Evolutionary conservation across 1,139 yeast species (phyloP).

Genomic region (Hanseniaspora sp.): DNA sequence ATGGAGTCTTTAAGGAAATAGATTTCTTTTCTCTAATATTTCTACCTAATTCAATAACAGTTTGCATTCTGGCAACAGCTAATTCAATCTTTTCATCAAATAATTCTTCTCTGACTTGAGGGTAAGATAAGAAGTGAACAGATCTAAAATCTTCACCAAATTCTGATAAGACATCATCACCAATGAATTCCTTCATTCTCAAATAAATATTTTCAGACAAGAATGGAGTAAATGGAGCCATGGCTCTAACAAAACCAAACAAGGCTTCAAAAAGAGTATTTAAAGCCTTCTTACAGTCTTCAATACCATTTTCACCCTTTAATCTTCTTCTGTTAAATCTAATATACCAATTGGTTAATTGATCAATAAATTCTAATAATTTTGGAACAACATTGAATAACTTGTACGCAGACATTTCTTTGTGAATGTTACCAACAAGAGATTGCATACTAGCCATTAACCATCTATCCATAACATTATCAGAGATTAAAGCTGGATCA

Average conservation of each 20-base stretch:
- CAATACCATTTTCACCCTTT: conserved; percentile 81
- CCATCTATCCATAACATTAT: conserved; percentile 97
- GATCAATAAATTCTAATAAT: conserved; percentile 76
- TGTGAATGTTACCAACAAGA: conserved; percentile 70
- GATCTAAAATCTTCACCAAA: conserved; percentile 56
- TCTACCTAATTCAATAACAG: conserved; percentile 92
- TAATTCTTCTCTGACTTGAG: conserved; percentile 70
- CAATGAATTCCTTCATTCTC: conserved; percentile 54
- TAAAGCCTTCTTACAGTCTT: conserved; percentile 75
- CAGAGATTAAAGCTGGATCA: conserved; percentile 52
- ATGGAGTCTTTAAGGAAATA: conserved; percentile 89
- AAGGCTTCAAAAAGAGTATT: conserved; percentile 86
- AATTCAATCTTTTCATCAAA: conserved; percentile 68
- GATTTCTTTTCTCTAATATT: conserved; percentile 91
- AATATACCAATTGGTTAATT: conserved; percentile 97
- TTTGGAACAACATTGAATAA: conserved; percentile 93
- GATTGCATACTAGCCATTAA: conserved; percentile 88
- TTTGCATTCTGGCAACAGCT: conserved; percentile 92
- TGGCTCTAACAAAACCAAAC: conserved; percentile 78
- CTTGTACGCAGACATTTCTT: conserved; percentile 81
- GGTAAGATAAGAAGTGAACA: conserved; percentile 86
- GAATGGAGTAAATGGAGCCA: conserved; percentile 99
- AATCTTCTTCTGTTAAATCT: conserved; percentile 96
- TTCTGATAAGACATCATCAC: conserved; percentile 37
- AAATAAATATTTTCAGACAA: conserved; percentile 82